Base-by-base conservation (phyloP, 164 flowering plant genomes). In the Stephania cephalantha region DNA sequence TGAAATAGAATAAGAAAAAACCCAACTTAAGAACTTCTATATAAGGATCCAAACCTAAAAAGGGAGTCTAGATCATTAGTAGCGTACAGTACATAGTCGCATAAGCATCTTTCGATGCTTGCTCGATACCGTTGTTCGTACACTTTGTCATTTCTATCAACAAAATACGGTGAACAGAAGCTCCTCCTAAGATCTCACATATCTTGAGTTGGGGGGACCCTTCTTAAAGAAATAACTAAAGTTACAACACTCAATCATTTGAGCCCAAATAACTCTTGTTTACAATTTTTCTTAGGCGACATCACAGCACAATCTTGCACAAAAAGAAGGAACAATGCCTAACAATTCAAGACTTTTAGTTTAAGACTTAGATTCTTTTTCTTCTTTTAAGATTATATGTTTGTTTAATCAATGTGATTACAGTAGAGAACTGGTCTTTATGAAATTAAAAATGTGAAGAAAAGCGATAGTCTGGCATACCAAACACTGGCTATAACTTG, bases 401-500 rank as follows among this genome's bases (percentile, higher is more conserved):
- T 63, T 44, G 22, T 46, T 65, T n/a, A 46, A 66, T 31, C 70
- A 64, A 73, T 42, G 53, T 73, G 76, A 25, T 74, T 66, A 74
- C 76, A 74, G 35, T 63, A 74, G 29, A 46, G 64, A 65, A 48
- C 25, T 25, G 29, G 44, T n/a, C 10, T 53, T n/a, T 20, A 75
- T 25, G 25, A 15, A 46, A 20, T 20, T 22, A 7, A 48, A 46
- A 29, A 17, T 1, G 45, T 9, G n/a, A 35, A 18, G 5, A 66
- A 46, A 74, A 35, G 31, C 20, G 50, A 15, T 25, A 3, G 64
- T 44, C 35, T 52, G 46, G 63, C 35, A 22, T 44, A 42, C 79
- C 70, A 68, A 74, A 71, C 76, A 45, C 35, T 69, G 50, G 72
- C 64, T 71, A 53, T 61, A 31, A 61, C 67, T 15, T 8, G 29